Percentiles rank a stretch among this genome's conserved stretches.
Conservation (phyloP, 2,329 filamentous ascomycete species). For the Trichoderma pleuroti region DNA sequence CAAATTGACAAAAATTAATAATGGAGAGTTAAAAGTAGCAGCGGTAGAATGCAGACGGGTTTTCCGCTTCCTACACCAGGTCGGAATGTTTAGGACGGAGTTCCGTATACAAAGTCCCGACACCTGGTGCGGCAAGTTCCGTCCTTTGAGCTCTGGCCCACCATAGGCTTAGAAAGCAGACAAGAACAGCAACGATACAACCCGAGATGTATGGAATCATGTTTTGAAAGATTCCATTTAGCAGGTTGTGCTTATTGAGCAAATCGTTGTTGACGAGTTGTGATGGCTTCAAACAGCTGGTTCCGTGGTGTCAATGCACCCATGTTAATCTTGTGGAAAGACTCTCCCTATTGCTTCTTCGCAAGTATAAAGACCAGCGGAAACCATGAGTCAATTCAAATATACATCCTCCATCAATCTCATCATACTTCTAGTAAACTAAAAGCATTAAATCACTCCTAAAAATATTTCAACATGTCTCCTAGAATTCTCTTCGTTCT, state of each 20-base stretch:
- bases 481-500: constrained; percentile 67
- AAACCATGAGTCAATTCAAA: background rate
- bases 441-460: background rate
- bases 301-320: background rate
- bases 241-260: background rate
- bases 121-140: background rate
- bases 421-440: background rate
- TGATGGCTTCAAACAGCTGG: background rate
- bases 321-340: background rate
- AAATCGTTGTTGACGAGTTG: background rate
- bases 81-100: background rate
- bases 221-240: background rate
- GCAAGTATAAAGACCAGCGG: background rate
- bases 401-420: background rate
- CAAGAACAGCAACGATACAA: background rate
- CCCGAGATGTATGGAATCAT: background rate
- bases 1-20: background rate
- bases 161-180: background rate
- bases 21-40: background rate
- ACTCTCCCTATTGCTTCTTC: background rate
- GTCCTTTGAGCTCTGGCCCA: background rate
- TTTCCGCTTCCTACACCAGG: background rate
- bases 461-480: constrained; percentile 36
- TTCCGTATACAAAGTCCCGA: background rate
- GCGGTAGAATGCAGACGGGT: background rate